phyloP scores from a whole-genome alignment of 2,329 filamentous ascomycete species.

The Neopestalotiopsis sp. region DNA sequence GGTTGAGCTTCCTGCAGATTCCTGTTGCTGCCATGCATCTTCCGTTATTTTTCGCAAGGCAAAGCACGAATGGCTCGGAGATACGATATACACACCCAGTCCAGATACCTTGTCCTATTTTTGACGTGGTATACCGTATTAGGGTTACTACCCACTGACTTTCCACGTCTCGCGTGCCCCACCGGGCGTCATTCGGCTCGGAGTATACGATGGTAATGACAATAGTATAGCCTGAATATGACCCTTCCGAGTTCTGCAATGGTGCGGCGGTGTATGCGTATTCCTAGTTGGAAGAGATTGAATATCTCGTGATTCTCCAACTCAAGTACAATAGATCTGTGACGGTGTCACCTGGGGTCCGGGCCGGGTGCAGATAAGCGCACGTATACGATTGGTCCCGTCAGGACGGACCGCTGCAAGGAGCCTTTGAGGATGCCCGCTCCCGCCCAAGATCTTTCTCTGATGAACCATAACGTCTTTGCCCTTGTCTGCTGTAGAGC shows the following conservation, averaged over 20 bases:
- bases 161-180: too few relatives aligned
- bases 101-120: not conserved
- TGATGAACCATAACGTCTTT: not conserved
- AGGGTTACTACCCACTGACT: not conserved
- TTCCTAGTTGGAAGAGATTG: not conserved
- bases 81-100: not conserved
- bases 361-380: slow-evolving; percentile 7
- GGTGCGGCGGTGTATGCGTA: not conserved
- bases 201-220: not conserved
- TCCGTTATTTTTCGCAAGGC: not conserved
- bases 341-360: slow-evolving; percentile 12
- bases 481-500: too few relatives aligned
- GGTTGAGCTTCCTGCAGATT: not conserved
- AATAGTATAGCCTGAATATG: not conserved
- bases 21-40: not conserved
- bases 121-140: not conserved
- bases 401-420: slow-evolving; percentile 16
- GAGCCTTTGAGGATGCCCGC: slow-evolving; percentile 5
- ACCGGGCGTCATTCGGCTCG: not conserved
- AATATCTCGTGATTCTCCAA: not conserved
- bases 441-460: not conserved
- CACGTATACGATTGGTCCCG: slow-evolving; percentile 20
- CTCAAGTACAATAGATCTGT: slow-evolving; percentile 3
- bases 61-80: not conserved
- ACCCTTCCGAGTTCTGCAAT: not conserved